Evolutionary conservation across 1,284 basidiomycete species (phyloP).

Genomic region (Violaceomyces palustris): DNA sequence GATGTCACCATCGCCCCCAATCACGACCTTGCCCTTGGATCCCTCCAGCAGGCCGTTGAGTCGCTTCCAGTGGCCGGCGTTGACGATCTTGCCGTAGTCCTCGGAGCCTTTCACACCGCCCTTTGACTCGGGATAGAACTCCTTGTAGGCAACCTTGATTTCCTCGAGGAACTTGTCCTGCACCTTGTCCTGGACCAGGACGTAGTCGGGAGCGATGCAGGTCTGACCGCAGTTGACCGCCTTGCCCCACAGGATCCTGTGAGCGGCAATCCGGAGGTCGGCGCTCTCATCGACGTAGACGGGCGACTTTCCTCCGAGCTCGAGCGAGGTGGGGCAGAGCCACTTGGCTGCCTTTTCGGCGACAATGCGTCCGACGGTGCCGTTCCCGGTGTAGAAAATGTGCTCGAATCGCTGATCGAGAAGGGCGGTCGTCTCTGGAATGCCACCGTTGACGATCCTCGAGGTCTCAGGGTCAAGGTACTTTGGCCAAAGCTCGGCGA

Average conservation of each 20-base stretch:
- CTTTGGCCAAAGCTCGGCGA: constrained; percentile 70
- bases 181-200: constrained; percentile 64
- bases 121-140: constrained; percentile 51
- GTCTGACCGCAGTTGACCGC: constrained; percentile 61
- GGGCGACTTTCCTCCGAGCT: constrained; percentile 75
- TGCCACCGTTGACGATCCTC: constrained; percentile 69
- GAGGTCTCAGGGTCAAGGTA: constrained; percentile 74
- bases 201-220: constrained; percentile 67
- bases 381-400: constrained; percentile 62
- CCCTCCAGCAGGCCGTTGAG: constrained; percentile 63
- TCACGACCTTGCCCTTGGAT: constrained; percentile 67
- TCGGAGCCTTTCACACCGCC: constrained; percentile 56
- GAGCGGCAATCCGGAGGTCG: constrained; percentile 54
- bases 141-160: constrained; percentile 59
- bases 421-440: constrained; percentile 70
- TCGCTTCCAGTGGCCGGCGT: constrained; percentile 61
- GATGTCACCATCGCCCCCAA: constrained; percentile 67
- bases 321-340: constrained; percentile 75
- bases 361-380: constrained; percentile 70
- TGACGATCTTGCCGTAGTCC: constrained; percentile 59
- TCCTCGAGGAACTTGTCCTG: constrained; percentile 65
- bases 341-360: constrained; percentile 77
- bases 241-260: constrained; percentile 74
- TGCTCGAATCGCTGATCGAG: constrained; percentile 78
- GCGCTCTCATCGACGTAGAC: constrained; percentile 68